Percentiles rank a stretch among this genome's conserved stretches.
Conservation (phyloP, 1,284 basidiomycete genomes). For the Flammula alnicola region DNA sequence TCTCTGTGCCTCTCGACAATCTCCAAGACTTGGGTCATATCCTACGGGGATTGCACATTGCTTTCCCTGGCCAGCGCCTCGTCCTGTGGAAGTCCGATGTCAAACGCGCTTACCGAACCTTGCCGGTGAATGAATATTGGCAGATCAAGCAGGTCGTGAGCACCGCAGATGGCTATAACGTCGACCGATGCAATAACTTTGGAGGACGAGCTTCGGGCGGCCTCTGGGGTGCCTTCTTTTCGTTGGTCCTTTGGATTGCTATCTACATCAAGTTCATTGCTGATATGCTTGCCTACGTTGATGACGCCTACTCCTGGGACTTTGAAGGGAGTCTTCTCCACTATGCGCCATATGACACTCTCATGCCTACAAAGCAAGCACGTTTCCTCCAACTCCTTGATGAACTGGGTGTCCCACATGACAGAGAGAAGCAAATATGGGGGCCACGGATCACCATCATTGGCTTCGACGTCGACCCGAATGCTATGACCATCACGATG, state of each 20-base stretch:
- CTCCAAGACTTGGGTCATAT: slow-evolving; percentile 1
- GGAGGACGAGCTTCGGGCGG: slow-evolving; percentile 31
- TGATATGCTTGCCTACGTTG: background rate
- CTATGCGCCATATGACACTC: no score
- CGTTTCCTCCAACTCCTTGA: no score
- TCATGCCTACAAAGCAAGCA: no score
- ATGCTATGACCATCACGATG: no score
- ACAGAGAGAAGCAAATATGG: no score
- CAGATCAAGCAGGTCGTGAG: slow-evolving; percentile 44
- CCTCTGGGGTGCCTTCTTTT: slow-evolving; percentile 37
- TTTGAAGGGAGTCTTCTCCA: slow-evolving; percentile 1
- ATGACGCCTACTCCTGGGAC: slow-evolving; percentile 25
- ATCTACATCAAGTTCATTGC: background rate
- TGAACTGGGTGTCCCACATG: no score
- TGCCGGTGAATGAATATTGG: slow-evolving; percentile 44
- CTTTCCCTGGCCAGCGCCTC: background rate
- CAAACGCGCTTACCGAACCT: slow-evolving; percentile 33
- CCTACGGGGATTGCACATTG: background rate
- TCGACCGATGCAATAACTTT: slow-evolving; percentile 39
- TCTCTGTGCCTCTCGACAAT: background rate
- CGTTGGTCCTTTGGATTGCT: slow-evolving; percentile 40
- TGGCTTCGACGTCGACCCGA: no score
- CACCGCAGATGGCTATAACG: slow-evolving; percentile 21
- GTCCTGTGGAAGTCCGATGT: slow-evolving; percentile 45
- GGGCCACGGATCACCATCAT: no score